Conservation (phyloP, 768 basidiomycete genomes). For the Coprinopsis strossmayeri region DNA sequence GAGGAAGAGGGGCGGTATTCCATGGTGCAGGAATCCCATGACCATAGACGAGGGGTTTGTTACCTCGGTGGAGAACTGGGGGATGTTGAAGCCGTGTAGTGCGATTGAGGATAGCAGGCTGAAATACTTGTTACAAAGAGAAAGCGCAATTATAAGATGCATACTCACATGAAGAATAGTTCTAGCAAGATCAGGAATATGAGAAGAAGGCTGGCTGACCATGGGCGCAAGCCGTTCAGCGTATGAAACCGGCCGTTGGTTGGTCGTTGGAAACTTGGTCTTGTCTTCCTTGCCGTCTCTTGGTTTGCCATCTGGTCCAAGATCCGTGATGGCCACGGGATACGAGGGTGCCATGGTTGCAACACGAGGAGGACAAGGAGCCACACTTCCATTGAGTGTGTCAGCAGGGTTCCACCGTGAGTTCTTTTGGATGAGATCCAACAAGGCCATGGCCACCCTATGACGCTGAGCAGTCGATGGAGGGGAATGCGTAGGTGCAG, state of each 20-base stretch:
- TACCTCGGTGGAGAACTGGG: conserved; percentile 49
- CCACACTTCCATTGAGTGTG: conserved; percentile 53
- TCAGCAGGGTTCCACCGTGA: conserved; percentile 67
- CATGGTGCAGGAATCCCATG: conserved; percentile 44
- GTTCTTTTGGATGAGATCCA: conserved; percentile 47
- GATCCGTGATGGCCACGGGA: conserved; percentile 41
- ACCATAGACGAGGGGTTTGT: conserved; percentile 42
- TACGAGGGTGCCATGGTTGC: conserved; percentile 61
- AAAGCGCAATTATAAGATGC: conserved; percentile 5
- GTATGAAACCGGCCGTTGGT: conserved; percentile 36
- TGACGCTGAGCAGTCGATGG: conserved; percentile 59
- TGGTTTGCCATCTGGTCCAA: conserved; percentile 15
- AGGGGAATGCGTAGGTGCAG: conserved; percentile 41
- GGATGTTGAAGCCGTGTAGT: conserved; percentile 63
- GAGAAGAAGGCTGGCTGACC: conserved; percentile 54
- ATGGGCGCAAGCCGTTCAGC: conserved; percentile 54
- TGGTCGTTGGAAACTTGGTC: conserved; percentile 45
- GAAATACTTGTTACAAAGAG: conserved; percentile 4
- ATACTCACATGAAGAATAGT: conserved; percentile 59
- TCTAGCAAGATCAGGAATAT: conserved; percentile 62
- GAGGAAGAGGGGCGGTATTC: conserved; percentile 36
- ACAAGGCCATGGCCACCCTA: conserved; percentile 68
- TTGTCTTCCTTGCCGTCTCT: conserved; percentile 40
- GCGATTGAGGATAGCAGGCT: conserved; percentile 52
- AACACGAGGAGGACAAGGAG: conserved; percentile 56